These are phyloP conservation scores for Penicillium maclennaniae DNA, from an alignment of 495 filamentous ascomycete genomes.

Conservation along the genomic window DNA sequence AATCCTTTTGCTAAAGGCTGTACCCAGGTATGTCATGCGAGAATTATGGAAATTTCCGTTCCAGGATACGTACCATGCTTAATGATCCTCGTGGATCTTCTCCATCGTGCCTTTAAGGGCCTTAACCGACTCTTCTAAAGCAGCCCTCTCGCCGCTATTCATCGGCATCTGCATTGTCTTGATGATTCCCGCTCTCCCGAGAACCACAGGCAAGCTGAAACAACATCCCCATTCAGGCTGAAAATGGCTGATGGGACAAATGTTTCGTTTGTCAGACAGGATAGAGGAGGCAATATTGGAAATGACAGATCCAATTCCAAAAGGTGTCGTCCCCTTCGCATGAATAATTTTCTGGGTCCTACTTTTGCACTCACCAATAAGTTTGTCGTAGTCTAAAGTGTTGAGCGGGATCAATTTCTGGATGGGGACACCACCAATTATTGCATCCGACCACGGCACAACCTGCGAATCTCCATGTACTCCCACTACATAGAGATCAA, in stretches of 20 bases:
- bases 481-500: slow-evolving; percentile 40
- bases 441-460: slow-evolving; percentile 38
- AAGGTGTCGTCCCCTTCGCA: not conserved
- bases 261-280: slow-evolving; percentile 8
- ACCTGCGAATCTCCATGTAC: slow-evolving; percentile 43
- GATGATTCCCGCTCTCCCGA: slow-evolving; percentile 7
- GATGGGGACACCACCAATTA: slow-evolving; percentile 20
- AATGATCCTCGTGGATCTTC: not conserved
- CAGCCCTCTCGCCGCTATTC: not conserved
- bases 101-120: not conserved
- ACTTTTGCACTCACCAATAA: not conserved
- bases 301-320: slow-evolving; percentile 5
- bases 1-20: not conserved
- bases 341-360: not conserved
- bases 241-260: slow-evolving; percentile 14
- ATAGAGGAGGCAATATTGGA: slow-evolving; percentile 9
- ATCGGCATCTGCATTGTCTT: slow-evolving; percentile 1
- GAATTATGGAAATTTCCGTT: not conserved
- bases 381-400: not conserved
- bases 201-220: slow-evolving; percentile 15
- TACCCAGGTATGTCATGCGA: not conserved
- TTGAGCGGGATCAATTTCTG: not conserved
- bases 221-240: slow-evolving; percentile 13
- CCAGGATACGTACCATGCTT: not conserved
- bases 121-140: not conserved